Evolutionary conservation across 2,329 filamentous ascomycete genomes (phyloP).

Genomic region (Macrophomina phaseolina): DNA sequence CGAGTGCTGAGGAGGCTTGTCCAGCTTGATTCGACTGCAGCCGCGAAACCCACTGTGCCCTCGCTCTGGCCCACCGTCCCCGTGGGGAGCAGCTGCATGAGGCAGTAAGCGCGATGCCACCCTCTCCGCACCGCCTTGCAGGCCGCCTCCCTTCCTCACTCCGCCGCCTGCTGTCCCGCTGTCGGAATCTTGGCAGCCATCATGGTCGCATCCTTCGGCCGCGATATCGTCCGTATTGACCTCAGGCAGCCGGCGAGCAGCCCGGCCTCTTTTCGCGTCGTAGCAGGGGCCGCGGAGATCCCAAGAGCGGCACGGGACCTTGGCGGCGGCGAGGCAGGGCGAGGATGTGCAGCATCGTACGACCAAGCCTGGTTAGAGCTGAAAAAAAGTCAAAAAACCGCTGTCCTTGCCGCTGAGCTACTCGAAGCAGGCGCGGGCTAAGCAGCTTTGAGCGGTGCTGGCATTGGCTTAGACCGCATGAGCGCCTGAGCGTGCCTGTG

Average conservation of each 20-base stretch:
- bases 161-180: slow-evolving; percentile 3
- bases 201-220: slow-evolving; percentile 9
- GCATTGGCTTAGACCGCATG: background rate
- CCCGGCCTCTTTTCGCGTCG: background rate
- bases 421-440: background rate
- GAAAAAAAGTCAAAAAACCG: background rate
- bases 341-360: slow-evolving; percentile 7
- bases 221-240: background rate
- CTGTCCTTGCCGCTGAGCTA: background rate
- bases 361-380: background rate
- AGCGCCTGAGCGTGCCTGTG: background rate
- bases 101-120: background rate
- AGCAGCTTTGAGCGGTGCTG: background rate
- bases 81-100: background rate
- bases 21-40: slow-evolving; percentile 23
- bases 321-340: slow-evolving; percentile 1
- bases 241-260: slow-evolving; percentile 3
- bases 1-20: slow-evolving; percentile 15
- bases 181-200: slow-evolving; percentile 3
- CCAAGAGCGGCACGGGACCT: slow-evolving; percentile 13
- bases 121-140: background rate
- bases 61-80: background rate
- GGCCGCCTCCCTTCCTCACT: background rate
- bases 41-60: background rate
- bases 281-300: background rate